Evolutionary conservation across 495 filamentous ascomycete species (phyloP).

Genomic region (Clavariopsis aquatica): DNA sequence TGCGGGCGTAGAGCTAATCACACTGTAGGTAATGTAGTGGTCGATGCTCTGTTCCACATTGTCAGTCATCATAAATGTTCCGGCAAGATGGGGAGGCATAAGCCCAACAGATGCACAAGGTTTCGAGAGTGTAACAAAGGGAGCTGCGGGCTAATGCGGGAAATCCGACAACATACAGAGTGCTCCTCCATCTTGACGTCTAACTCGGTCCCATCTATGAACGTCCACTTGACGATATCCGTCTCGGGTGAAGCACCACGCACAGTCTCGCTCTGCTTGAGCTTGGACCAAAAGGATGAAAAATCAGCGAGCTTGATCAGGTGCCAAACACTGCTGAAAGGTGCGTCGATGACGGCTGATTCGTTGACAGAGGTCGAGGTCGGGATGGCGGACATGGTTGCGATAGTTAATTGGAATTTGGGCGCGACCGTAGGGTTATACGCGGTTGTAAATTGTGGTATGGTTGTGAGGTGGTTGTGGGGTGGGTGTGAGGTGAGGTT

Average conservation of each 20-base stretch:
- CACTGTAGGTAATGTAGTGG: slow-evolving; percentile 69
- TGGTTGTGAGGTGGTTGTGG: background rate
- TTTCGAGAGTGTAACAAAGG: background rate
- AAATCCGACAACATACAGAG: slow-evolving; percentile 51
- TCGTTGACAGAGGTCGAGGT: slow-evolving; percentile 65
- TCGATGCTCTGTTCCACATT: slow-evolving; percentile 56
- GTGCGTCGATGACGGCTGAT: slow-evolving; percentile 64
- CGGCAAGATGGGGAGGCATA: no score
- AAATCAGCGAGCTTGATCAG: slow-evolving; percentile 66
- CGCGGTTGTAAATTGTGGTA: background rate
- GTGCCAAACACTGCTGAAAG: slow-evolving; percentile 65
- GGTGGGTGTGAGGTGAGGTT: background rate
- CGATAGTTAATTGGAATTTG: background rate
- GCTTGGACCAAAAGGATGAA: slow-evolving; percentile 59
- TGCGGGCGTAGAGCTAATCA: slow-evolving; percentile 62
- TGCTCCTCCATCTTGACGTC: slow-evolving; percentile 74
- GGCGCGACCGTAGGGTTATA: background rate
- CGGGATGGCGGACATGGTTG: slow-evolving; percentile 50
- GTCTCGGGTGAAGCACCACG: slow-evolving; percentile 61
- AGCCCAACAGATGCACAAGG: background rate
- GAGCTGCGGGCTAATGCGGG: background rate
- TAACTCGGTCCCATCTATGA: slow-evolving; percentile 61
- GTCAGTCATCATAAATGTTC: background rate
- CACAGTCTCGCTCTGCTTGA: slow-evolving; percentile 57
- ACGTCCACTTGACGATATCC: slow-evolving; percentile 65